Base-by-base conservation (phyloP, 2,329 filamentous ascomycete genomes). In the Scedosporium dehoogii region DNA sequence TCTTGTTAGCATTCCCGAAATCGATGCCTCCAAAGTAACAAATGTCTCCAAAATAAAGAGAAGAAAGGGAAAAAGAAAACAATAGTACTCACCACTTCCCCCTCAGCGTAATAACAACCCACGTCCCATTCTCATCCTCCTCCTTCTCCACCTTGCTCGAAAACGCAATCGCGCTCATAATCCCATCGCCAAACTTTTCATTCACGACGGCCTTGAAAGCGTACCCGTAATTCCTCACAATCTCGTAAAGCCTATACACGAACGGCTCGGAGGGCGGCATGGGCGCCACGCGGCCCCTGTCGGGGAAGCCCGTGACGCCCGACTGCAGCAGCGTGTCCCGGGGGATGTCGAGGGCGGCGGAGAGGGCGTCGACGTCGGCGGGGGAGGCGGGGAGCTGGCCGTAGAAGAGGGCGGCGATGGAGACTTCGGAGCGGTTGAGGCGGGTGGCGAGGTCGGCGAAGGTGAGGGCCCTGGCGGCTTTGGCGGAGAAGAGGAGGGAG, bases 151-250 rank as follows among this genome's bases (percentile, higher is more conserved):
- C 89, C 71, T 91, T 91, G 0, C 91, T 96, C 60, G 86, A 89
- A 74, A 96, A 97, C 16, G 86, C 86, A 71, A 97, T 96, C 1
- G 92, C 93, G 72, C 91, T 96, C 93, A 97, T 97, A 71, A 97
- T 97, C 1, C 93, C 93, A 72, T 92, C 89, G 0, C 89, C 89
- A 71, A 91, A 92, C 81, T 97, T 97, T 82, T 97, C 93, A 68
- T 97, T 97, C 74, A 97, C 73, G 4, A 97, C 84, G 0, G 92
- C 92, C 81, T 97, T 97, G 77, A 96, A 97, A 0, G 92, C 90
- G 73, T 96, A 96, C 1, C 93, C 93, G 71, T 97, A 97, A 74
- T 96, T 97, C 78, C 97, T 92, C 65, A 97, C 88, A 72, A 97
- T 89, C 80, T 97, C 93, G 73, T 91, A 97, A 64, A 97, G 74